Evolutionary conservation across 208 protist species (phyloP).

Genomic region (Sergeia podlipaevii): DNA sequence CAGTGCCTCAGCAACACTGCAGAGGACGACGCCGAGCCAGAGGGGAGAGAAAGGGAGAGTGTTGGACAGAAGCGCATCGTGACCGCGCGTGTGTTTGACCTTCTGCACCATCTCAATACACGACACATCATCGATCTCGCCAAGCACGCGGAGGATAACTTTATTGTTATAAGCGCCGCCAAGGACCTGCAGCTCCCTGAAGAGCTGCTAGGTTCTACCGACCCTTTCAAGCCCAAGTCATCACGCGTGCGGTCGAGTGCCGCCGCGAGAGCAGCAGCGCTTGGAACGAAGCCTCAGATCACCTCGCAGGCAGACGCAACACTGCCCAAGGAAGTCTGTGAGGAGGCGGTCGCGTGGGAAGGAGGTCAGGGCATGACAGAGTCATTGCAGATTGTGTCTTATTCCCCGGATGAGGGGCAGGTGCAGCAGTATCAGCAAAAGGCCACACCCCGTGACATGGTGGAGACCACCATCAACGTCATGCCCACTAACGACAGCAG

Average conservation of each 20-base stretch:
- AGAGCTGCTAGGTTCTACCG: neutral
- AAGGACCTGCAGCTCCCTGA: constrained; percentile 4
- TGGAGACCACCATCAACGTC: neutral
- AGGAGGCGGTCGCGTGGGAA: no score
- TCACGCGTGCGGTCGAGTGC: no score
- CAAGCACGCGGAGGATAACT: neutral
- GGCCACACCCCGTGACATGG: neutral
- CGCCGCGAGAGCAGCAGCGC: no score
- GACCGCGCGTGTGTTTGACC: constrained; percentile 15
- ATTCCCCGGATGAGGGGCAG: neutral
- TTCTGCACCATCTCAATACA: constrained; percentile 19
- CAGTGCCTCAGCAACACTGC: constrained; percentile 4
- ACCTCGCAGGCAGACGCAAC: no score
- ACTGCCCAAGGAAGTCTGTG: no score
- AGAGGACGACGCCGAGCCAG: neutral
- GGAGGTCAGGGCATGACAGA: no score
- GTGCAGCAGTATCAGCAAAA: neutral
- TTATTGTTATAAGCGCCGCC: neutral
- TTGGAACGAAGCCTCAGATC: no score
- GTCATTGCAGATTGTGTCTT: no score
- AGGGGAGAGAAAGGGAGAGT: no score
- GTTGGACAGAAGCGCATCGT: neutral
- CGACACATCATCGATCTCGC: constrained; percentile 20
- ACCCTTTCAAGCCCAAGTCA: no score
- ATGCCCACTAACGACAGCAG: neutral